Evolutionary conservation across 306 rosid genomes (phyloP).

Genomic region (Prunus armeniaca): DNA sequence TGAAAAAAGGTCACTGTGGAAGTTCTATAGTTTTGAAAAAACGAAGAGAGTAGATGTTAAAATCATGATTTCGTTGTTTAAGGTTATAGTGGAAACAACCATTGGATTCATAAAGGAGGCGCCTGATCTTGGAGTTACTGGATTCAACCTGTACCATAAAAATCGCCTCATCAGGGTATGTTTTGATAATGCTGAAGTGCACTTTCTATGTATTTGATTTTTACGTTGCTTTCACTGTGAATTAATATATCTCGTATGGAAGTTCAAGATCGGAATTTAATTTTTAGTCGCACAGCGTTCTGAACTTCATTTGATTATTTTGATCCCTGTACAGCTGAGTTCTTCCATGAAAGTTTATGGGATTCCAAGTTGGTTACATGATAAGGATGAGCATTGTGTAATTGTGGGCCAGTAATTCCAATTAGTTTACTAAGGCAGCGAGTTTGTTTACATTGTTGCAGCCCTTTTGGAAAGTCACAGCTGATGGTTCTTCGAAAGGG

Average conservation of each 20-base stretch:
- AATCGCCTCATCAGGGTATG: constrained; percentile 94
- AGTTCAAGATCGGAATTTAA: neutral
- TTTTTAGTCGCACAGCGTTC: neutral
- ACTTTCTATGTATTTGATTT: neutral
- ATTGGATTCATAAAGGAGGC: constrained; percentile 83
- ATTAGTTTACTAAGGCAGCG: constrained; percentile 30
- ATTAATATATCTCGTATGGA: constrained; percentile 3
- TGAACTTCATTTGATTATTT: neutral
- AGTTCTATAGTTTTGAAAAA: neutral
- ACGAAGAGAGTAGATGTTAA: neutral
- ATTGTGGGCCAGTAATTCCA: constrained; percentile 13
- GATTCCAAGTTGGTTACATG: constrained; percentile 14
- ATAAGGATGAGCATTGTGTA: constrained; percentile 11
- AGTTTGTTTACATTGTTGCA: constrained; percentile 35
- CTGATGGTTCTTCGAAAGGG: constrained; percentile 67
- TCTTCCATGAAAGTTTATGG: constrained; percentile 23
- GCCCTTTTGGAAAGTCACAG: constrained; percentile 90
- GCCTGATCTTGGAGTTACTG: constrained; percentile 56
- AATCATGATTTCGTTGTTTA: constrained; percentile 27
- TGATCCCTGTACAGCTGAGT: neutral
- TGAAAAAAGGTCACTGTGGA: neutral
- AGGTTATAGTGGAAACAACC: constrained; percentile 59
- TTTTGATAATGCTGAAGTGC: constrained; percentile 25
- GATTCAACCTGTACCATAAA: constrained; percentile 86
- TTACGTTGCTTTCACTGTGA: constrained; percentile 4